Percentiles rank a stretch among this genome's conserved stretches.
phyloP scores from a whole-genome alignment of 2,329 filamentous ascomycete genomes.

The Decorospora gaudefroyi region DNA sequence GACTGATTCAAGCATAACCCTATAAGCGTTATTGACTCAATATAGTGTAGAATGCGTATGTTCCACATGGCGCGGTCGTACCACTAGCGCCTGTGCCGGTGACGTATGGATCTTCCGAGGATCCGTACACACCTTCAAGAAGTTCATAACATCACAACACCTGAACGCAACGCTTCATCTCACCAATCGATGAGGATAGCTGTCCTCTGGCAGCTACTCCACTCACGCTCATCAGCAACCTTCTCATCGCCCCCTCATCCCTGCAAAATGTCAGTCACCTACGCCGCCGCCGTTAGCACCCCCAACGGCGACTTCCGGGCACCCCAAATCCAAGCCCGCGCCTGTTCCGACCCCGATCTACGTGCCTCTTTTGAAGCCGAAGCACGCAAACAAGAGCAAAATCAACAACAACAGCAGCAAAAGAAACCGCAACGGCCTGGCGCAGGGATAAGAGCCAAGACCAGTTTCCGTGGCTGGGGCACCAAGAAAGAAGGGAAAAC shows the following conservation, averaged over 20 bases:
- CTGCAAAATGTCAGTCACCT: conserved; percentile 20
- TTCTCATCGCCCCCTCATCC: neutral
- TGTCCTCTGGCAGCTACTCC: conserved; percentile 6
- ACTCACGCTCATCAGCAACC: neutral
- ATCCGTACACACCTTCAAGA: conserved; percentile 9
- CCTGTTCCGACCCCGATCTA: conserved; percentile 17
- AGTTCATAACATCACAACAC: neutral
- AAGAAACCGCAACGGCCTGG: conserved; percentile 20
- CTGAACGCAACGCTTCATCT: neutral
- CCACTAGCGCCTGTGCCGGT: conserved; percentile 25
- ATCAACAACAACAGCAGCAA: conserved; percentile 2
- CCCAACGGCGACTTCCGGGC: conserved; percentile 21
- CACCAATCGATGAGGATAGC: conserved; percentile 6
- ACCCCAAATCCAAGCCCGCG: conserved; percentile 19
- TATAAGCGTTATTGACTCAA: conserved; percentile 5
- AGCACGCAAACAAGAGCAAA: neutral
- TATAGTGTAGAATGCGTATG: conserved; percentile 6
- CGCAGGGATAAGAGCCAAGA: conserved; percentile 16
- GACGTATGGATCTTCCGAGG: conserved; percentile 26
- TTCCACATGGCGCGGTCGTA: conserved; percentile 18
- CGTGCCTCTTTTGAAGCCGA: conserved; percentile 16
- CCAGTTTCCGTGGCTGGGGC: conserved; percentile 22
- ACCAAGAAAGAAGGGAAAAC: conserved; percentile 15
- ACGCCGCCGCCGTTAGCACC: conserved; percentile 29
- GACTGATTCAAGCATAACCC: too few species aligned